Conservation (phyloP, 192 early-diverging fungal genomes). For the Coemansia reversa region DNA sequence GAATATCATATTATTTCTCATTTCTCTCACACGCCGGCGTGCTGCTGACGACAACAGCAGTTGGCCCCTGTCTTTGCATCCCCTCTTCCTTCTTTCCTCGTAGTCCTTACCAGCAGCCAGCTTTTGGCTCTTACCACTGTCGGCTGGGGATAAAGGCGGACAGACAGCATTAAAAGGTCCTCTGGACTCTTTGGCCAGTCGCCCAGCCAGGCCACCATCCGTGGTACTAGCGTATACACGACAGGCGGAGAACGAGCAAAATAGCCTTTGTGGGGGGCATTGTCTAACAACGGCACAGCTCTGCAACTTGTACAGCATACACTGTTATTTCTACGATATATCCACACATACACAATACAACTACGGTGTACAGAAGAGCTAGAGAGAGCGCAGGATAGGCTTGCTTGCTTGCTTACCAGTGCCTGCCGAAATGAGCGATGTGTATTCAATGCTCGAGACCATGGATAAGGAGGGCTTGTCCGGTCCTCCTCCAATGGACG, state of each 20-base stretch:
- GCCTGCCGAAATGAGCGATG: constrained; percentile 47
- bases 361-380: background rate
- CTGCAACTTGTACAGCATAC: background rate
- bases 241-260: background rate
- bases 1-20: background rate
- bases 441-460: constrained; percentile 50
- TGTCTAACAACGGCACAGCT: background rate
- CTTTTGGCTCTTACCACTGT: background rate
- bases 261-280: background rate
- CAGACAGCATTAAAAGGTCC: background rate
- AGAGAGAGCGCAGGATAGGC: background rate
- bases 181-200: background rate
- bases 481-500: constrained; percentile 54
- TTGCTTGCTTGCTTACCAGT: background rate
- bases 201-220: background rate
- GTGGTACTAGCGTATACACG: background rate
- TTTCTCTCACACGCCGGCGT: background rate
- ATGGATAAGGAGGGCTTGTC: constrained; percentile 52
- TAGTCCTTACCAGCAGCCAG: background rate
- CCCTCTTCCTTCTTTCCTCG: background rate
- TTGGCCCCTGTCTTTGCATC: background rate
- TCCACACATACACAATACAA: background rate
- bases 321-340: background rate
- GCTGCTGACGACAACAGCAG: background rate
- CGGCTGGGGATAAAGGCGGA: background rate